phyloP scores from a whole-genome alignment of 2,329 filamentous ascomycete species.

The Colletotrichum spaethianum region DNA sequence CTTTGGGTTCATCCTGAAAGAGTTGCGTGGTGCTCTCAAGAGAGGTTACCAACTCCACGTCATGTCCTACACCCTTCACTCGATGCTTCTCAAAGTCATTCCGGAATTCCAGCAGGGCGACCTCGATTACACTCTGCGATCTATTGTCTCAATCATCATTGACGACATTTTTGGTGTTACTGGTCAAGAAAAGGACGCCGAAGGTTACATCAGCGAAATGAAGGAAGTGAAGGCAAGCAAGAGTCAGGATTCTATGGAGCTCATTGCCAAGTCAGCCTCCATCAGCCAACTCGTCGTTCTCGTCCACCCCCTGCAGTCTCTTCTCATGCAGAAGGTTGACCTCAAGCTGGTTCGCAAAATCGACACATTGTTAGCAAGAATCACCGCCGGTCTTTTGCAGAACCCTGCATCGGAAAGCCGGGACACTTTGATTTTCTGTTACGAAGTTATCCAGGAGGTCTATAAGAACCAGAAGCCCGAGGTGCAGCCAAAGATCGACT shows the following conservation, averaged over 20 bases:
- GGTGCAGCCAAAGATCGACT: constrained; percentile 70
- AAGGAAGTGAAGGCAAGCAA: constrained; percentile 99
- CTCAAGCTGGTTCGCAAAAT: constrained; percentile 89
- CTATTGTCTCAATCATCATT: constrained; percentile 89
- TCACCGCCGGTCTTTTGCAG: constrained; percentile 85
- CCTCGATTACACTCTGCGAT: constrained; percentile 86
- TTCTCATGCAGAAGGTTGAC: constrained; percentile 88
- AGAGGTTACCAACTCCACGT: constrained; percentile 95
- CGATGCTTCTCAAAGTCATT: constrained; percentile 83
- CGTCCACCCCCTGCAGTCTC: constrained; percentile 81
- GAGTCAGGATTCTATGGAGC: constrained; percentile 97
- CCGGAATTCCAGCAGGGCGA: constrained; percentile 84
- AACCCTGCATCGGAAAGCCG: constrained; percentile 85
- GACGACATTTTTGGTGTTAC: constrained; percentile 96
- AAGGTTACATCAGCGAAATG: constrained; percentile 95
- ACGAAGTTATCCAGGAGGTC: constrained; percentile 90
- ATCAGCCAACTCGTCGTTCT: constrained; percentile 81
- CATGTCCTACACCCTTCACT: constrained; percentile 94
- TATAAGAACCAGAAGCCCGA: constrained; percentile 75
- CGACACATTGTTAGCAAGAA: constrained; percentile 87
- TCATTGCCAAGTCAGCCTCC: constrained; percentile 87
- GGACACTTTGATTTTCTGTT: constrained; percentile 93
- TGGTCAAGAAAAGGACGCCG: constrained; percentile 96
- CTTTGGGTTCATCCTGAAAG: constrained; percentile 94
- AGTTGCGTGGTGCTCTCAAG: constrained; percentile 85